These are phyloP conservation scores for Colletotrichum sp. DNA, from an alignment of 2,329 filamentous ascomycete genomes.

Conservation along the genomic window DNA sequence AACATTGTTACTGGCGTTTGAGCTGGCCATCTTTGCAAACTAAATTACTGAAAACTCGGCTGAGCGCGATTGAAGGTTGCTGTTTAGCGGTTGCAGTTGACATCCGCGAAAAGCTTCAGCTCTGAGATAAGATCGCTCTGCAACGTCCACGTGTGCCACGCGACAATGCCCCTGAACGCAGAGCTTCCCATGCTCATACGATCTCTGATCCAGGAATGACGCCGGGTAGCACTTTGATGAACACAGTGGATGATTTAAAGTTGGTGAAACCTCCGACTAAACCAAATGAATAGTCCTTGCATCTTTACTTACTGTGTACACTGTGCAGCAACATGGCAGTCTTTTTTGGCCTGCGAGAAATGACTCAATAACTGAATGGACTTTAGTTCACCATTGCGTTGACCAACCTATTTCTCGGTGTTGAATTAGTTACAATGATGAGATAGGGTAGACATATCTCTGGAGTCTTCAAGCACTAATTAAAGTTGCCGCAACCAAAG, in stretches of 20 bases:
- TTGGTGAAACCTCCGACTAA: neutral
- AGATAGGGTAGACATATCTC: neutral
- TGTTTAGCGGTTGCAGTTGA: neutral
- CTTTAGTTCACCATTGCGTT: too few relatives aligned
- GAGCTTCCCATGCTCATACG: neutral
- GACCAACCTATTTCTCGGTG: too few relatives aligned
- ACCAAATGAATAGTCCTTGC: neutral
- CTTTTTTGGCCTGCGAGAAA: neutral
- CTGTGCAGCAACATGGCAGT: neutral
- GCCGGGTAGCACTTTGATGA: neutral
- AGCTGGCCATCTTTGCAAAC: neutral
- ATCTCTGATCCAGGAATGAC: neutral
- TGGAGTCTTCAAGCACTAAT: neutral
- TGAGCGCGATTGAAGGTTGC: neutral
- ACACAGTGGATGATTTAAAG: neutral
- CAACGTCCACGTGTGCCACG: neutral
- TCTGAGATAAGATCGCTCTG: neutral
- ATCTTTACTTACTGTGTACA: neutral
- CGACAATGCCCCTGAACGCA: neutral
- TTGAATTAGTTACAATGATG: too few relatives aligned
- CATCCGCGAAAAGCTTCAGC: neutral
- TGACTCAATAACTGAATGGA: too few relatives aligned
- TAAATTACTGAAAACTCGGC: neutral
- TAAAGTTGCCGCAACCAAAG: neutral
- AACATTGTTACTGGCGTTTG: neutral